Percentiles rank a stretch among this genome's conserved stretches.
Conservation (phyloP, 2,329 filamentous ascomycete genomes). For the Aspergillus eucalypticola region DNA sequence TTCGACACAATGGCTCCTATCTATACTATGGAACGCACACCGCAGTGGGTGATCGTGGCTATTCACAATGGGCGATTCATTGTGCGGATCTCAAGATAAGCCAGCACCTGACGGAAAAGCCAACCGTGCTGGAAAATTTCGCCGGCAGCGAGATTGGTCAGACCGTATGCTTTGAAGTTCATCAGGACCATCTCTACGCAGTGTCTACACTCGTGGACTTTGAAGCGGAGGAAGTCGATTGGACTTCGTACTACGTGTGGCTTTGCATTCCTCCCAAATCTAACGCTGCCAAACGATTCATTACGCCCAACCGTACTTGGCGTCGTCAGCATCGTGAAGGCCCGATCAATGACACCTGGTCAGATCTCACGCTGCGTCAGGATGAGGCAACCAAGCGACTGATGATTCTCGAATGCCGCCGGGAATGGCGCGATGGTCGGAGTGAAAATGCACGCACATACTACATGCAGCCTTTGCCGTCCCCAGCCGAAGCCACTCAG, state of each 20-base stretch:
- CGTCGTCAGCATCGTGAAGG: slow-evolving; percentile 69
- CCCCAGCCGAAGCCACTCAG: slow-evolving; percentile 27
- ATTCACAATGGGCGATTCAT: slow-evolving; percentile 63
- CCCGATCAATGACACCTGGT: slow-evolving; percentile 73
- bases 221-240: slow-evolving; percentile 64
- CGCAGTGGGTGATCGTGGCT: slow-evolving; percentile 53
- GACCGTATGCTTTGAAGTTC: slow-evolving; percentile 70
- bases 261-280: slow-evolving; percentile 59
- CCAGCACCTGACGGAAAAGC: slow-evolving; percentile 45
- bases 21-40: slow-evolving; percentile 69
- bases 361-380: slow-evolving; percentile 61
- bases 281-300: slow-evolving; percentile 36
- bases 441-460: slow-evolving; percentile 65
- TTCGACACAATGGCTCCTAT: slow-evolving; percentile 62
- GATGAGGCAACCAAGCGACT: slow-evolving; percentile 61
- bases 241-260: slow-evolving; percentile 70
- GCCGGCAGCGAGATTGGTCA: slow-evolving; percentile 66
- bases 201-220: slow-evolving; percentile 66
- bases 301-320: slow-evolving; percentile 60
- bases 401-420: slow-evolving; percentile 66
- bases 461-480: slow-evolving; percentile 55
- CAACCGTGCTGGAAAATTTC: slow-evolving; percentile 58
- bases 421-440: slow-evolving; percentile 63
- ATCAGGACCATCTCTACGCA: slow-evolving; percentile 66
- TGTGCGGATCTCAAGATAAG: slow-evolving; percentile 51